phyloP scores from a whole-genome alignment of 1,284 basidiomycete genomes.

The Laetiporus sulphureus region DNA sequence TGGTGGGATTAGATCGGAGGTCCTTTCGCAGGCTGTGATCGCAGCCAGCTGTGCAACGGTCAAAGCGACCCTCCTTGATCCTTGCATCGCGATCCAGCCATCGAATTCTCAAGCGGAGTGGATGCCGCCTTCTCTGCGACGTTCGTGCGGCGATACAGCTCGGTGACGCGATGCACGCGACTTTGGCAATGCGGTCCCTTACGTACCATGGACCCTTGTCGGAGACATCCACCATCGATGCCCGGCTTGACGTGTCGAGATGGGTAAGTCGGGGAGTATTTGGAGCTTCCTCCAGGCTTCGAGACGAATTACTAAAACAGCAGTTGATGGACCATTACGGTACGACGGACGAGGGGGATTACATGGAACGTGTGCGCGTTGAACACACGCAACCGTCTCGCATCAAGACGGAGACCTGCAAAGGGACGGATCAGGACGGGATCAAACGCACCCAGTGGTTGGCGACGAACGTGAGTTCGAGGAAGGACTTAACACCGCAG shows the following conservation, averaged over 20 bases:
- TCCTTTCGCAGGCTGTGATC: conserved; percentile 83
- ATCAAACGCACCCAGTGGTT: background rate
- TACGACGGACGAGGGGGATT: too few relatives aligned
- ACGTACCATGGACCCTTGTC: conserved; percentile 60
- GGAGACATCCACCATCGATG: conserved; percentile 78
- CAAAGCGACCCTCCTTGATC: conserved; percentile 78
- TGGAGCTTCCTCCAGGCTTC: conserved; percentile 6
- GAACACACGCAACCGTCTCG: background rate
- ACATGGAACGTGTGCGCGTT: too few relatives aligned
- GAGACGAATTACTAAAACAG: conserved; percentile 15
- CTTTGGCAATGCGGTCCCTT: conserved; percentile 61
- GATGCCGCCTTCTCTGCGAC: background rate
- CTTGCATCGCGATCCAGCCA: conserved; percentile 48
- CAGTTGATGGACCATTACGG: too few relatives aligned
- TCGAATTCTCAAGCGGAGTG: conserved; percentile 26
- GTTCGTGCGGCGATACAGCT: conserved; percentile 12
- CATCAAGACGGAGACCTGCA: background rate
- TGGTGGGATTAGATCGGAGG: conserved; percentile 76
- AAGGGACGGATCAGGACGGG: conserved; percentile 12
- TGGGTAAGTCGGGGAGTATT: conserved; percentile 49
- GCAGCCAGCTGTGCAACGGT: conserved; percentile 78
- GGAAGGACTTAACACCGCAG: conserved; percentile 25
- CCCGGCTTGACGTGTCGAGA: conserved; percentile 58
- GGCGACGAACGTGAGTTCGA: conserved; percentile 10
- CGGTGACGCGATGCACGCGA: conserved; percentile 60